A percentile compares a stretch with the other conserved stretches of the same genome.
Conservation (phyloP, 202 grass and related monocot species). For the Saccharum hybrid region DNA sequence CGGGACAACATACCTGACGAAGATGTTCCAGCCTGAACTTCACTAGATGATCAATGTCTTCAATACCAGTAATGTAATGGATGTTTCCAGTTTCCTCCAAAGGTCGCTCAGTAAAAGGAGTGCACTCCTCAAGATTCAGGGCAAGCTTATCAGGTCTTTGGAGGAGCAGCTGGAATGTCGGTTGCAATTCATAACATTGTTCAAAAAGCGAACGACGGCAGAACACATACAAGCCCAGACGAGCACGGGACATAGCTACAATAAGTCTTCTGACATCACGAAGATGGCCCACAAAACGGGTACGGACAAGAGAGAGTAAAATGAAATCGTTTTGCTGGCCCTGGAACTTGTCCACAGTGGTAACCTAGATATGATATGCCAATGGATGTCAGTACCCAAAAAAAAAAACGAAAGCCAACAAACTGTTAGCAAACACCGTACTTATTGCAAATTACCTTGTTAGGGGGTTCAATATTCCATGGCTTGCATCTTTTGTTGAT, state of each 20-base stretch:
- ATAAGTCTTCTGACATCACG: slow-evolving; percentile 94
- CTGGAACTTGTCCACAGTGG: slow-evolving; percentile 98
- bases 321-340: slow-evolving; percentile 99
- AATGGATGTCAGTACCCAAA: slow-evolving; percentile 44
- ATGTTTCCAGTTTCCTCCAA: slow-evolving; percentile 67
- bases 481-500: slow-evolving; percentile 85
- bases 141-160: slow-evolving; percentile 82
- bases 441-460: slow-evolving; percentile 67
- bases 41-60: slow-evolving; percentile 85
- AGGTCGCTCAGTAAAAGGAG: slow-evolving; percentile 73
- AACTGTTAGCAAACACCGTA: slow-evolving; percentile 29
- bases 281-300: slow-evolving; percentile 92
- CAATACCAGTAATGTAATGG: slow-evolving; percentile 62
- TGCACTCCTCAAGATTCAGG: slow-evolving; percentile 85
- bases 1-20: slow-evolving; percentile 56
- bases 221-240: slow-evolving; percentile 86
- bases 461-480: slow-evolving; percentile 86
- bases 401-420: slow-evolving; percentile 16
- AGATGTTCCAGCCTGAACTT: slow-evolving; percentile 92
- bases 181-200: slow-evolving; percentile 98
- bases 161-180: slow-evolving; percentile 86
- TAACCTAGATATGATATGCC: slow-evolving; percentile 54
- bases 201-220: slow-evolving; percentile 83
- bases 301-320: slow-evolving; percentile 89
- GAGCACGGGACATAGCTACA: slow-evolving; percentile 94